phyloP scores from a whole-genome alignment of 2,329 filamentous ascomycete species.

The Alternaria sp. region DNA sequence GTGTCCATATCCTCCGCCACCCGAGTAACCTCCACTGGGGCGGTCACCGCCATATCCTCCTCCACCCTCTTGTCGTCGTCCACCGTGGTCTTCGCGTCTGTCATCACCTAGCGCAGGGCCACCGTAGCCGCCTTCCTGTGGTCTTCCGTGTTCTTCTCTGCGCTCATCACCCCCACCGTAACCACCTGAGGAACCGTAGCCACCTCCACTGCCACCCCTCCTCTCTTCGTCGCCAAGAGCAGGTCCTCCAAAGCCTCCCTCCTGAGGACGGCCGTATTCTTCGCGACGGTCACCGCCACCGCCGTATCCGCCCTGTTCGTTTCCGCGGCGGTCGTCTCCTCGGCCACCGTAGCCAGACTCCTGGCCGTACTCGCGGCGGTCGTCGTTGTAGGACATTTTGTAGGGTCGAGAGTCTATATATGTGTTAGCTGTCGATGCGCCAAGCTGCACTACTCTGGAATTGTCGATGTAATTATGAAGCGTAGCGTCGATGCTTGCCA shows the following conservation, averaged over 20 bases:
- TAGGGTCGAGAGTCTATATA: not conserved
- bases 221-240: constrained; percentile 15
- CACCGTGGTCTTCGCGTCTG: constrained; percentile 14
- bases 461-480: not conserved
- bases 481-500: not conserved
- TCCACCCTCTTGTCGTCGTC: constrained; percentile 13
- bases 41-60: constrained; percentile 1
- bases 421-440: not conserved
- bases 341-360: constrained; percentile 20
- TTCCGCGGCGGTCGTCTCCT: constrained; percentile 21
- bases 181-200: constrained; percentile 10
- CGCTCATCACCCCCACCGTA: constrained; percentile 14
- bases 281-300: constrained; percentile 24
- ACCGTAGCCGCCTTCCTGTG: constrained; percentile 9
- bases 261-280: constrained; percentile 23
- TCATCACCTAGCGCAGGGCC: constrained; percentile 6
- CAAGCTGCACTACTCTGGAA: not conserved
- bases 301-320: constrained; percentile 20
- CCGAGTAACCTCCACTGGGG: constrained; percentile 1
- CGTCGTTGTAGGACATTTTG: constrained; percentile 38
- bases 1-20: constrained; percentile 11
- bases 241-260: constrained; percentile 19
- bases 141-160: constrained; percentile 16
- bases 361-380: constrained; percentile 20
- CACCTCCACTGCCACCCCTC: constrained; percentile 7